Base-by-base conservation (phyloP, 495 filamentous ascomycete genomes). In the Symbiotaphrina buchneri region DNA sequence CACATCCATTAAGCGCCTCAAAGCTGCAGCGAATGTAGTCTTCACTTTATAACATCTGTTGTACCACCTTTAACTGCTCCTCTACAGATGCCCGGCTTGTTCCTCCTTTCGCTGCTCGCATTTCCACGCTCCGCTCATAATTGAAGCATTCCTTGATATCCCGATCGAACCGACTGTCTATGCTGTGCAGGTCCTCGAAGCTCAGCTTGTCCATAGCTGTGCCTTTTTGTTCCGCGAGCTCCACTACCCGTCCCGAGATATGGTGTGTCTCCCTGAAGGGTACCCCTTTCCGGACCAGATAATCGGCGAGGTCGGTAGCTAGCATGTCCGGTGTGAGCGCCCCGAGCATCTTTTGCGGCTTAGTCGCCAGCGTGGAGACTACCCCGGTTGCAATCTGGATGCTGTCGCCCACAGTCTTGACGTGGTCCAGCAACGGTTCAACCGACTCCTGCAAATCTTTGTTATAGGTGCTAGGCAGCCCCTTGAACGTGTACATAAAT, bases 391-490 rank as follows among this genome's bases (percentile, higher is more conserved):
- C 77, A 42, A 95, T 93, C 45, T 74, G 73, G 36, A 91, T 64
- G 48, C 74, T 82, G 59, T 90, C 77, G 28, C 60, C 61, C 30
- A 91, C 68, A 6, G 84, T 92, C 56, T 83, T 82, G 48, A 90
- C 65, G 46, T 73, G 71, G 53, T 92, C 79, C 18, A 95, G 65
- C 49, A 95, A 63, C 25, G 77, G 75, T 58, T 92, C 80, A 38
- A 81, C 71, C 36, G 68, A 74, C 55, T 94, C 85, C 53, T 95
- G 85, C 10, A 92, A 58, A 46, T 92, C 79, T 57, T 93, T 91
- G 59, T 94, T 91, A 60, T 93, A 94, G 4, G 81, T 90, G 16
- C 69, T 76, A 2, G 85, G 82, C 14, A 92, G 61, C 21, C 76
- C 76, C 58, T 95, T 94, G 47, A 79, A 68, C 10, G 73, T 87